Base-by-base conservation (phyloP, 176 grass and related monocot species). In the Phyllostachys edulis region DNA sequence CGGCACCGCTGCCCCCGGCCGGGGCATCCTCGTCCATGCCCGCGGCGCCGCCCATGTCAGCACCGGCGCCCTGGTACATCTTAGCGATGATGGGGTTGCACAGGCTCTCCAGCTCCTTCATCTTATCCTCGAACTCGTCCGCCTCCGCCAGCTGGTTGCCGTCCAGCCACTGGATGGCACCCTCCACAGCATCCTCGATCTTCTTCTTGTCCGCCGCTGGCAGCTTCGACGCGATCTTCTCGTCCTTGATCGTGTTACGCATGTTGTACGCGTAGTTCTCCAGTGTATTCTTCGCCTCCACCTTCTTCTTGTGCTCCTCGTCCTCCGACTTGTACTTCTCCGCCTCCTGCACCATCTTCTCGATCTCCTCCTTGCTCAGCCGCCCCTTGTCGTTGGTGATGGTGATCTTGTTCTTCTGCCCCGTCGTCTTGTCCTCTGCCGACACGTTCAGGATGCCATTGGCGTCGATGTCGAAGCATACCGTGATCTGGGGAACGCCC, bases 191-290 rank as follows among this genome's bases (percentile, higher is more conserved):
- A 0, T 88, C 90, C 86, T 92, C 90, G 5, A 92, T 89, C 83
- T 92, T 92, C 83, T 89, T 92, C 83, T 86, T 92, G 86, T 92
- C 83, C 0, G 13, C 86, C 0, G 50, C 73, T 0, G 34, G 17
- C 18, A 92, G 79, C 86, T 89, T 92, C 32, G 90, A 88, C 0
- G 86, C 71, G 7, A 92, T 89, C 83, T 92, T 92, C 73, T 89
- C 86, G 7, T 92, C 90, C 41, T 82, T 85, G 84, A 94, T 89
- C 3, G 89, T 94, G 81, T 91, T 94, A 67, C 89, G 90, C 89
- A 94, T 94, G 92, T 94, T 94, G 89, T 94, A 94, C 0, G 92
- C 56, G 66, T 91, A 94, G 81, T 94, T 94, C 84, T 94, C 92
- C 68, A 94, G 62, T 0, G 83, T 47, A 64, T 89, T 92, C 90